phyloP scores from a whole-genome alignment of 2,329 filamentous ascomycete species.

The Capronia epimyces region DNA sequence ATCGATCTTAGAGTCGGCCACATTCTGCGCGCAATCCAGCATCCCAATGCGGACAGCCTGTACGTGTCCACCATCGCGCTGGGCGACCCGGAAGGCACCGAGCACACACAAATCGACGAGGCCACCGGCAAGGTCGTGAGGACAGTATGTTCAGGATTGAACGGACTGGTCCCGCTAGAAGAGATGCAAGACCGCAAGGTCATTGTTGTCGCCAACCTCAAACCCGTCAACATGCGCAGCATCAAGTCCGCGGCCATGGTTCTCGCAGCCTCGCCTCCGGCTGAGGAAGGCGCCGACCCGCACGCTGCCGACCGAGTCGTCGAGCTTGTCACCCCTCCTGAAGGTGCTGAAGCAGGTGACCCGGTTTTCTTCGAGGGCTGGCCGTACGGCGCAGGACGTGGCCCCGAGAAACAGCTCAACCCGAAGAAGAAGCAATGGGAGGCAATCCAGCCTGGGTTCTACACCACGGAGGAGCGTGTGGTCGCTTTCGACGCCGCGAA shows the following conservation, averaged over 20 bases:
- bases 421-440: conserved; percentile 99
- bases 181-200: conserved; percentile 98
- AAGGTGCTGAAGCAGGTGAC: conserved; percentile 73
- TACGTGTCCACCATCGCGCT: conserved; percentile 94
- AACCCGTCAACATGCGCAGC: conserved; percentile 98
- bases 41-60: conserved; percentile 93
- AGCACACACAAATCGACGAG: conserved; percentile 72
- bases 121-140: conserved; percentile 87
- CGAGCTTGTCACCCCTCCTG: conserved; percentile 82
- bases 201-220: conserved; percentile 92
- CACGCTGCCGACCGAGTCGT: conserved; percentile 71
- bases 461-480: conserved; percentile 72
- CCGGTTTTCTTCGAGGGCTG: conserved; percentile 91
- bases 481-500: conserved; percentile 78
- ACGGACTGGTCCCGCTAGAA: conserved; percentile 83
- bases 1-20: conserved; percentile 96
- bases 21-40: conserved; percentile 90
- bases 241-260: conserved; percentile 83
- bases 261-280: conserved; percentile 75
- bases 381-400: conserved; percentile 60
- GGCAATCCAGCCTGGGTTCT: conserved; percentile 91
- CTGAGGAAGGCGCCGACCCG: conserved; percentile 72
- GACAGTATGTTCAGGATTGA: conserved; percentile 94
- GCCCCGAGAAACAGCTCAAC: conserved; percentile 83
- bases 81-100: conserved; percentile 76